phyloP scores from a whole-genome alignment of 805 yeast genomes.

The Candida silvatica region DNA sequence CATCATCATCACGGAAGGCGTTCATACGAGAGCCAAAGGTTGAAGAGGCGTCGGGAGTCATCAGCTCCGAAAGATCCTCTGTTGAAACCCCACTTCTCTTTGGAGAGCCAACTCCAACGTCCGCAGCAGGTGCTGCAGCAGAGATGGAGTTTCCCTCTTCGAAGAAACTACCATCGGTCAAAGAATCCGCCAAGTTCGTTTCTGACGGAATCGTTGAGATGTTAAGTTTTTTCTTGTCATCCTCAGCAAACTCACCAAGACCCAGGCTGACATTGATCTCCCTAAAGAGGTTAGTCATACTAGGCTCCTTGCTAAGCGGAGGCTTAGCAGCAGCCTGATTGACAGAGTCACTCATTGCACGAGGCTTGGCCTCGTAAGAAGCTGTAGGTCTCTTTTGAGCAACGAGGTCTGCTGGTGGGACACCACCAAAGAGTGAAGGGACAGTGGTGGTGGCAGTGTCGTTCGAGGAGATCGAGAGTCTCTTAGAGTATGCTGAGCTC shows the following conservation, averaged over 20 bases:
- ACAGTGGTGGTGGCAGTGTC: slow-evolving; percentile 9
- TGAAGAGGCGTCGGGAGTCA: no score
- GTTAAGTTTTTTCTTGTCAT: neutral
- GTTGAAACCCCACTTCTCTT: slow-evolving; percentile 1
- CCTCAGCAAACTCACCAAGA: neutral
- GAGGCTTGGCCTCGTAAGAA: neutral
- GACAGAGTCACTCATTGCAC: neutral
- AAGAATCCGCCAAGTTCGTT: slow-evolving; percentile 9
- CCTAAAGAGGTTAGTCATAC: slow-evolving; percentile 1
- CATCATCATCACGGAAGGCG: slow-evolving; percentile 23
- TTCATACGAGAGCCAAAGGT: no score
- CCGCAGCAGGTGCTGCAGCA: neutral
- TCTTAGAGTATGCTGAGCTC: slow-evolving; percentile 22
- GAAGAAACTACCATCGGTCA: neutral
- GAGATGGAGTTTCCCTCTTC: no score
- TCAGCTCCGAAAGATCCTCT: slow-evolving; percentile 1
- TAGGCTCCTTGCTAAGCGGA: no score
- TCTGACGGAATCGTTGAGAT: slow-evolving; percentile 18
- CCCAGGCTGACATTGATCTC: slow-evolving; percentile 1
- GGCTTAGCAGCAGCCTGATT: no score
- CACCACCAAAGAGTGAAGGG: slow-evolving; percentile 23
- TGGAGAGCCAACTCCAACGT: slow-evolving; percentile 3
- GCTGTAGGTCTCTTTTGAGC: neutral
- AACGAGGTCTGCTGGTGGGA: slow-evolving; percentile 11
- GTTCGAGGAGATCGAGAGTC: slow-evolving; percentile 19